phyloP scores from a whole-genome alignment of 2,329 filamentous ascomycete genomes.

The Colletotrichum somersetense region DNA sequence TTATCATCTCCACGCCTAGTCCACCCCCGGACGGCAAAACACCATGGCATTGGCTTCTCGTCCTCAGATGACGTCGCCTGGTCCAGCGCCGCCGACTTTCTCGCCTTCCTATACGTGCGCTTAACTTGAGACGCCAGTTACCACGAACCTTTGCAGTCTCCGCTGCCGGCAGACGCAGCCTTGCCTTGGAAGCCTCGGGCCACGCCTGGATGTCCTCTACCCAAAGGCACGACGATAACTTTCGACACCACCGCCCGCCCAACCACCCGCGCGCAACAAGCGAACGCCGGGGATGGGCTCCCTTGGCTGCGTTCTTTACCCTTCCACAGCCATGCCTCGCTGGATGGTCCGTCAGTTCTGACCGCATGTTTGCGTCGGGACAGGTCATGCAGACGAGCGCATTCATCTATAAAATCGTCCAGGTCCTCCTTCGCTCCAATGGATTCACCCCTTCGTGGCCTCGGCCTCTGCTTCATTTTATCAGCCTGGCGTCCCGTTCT shows the following conservation, averaged over 20 bases:
- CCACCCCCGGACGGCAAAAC: constrained; percentile 5
- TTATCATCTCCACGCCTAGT: not conserved
- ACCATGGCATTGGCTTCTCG: constrained; percentile 24
- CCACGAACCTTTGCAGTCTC: not conserved
- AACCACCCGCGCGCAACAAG: not conserved
- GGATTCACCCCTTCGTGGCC: not conserved
- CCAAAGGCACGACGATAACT: not conserved
- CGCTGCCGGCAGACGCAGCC: not conserved
- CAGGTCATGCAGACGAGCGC: not conserved
- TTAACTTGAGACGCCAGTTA: constrained; percentile 25
- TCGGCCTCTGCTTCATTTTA: not conserved
- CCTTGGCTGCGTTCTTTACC: not conserved
- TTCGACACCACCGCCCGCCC: constrained; percentile 13
- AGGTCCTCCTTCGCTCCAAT: not conserved
- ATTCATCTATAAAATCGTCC: constrained; percentile 16
- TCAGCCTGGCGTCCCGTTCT: not conserved
- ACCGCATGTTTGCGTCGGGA: not conserved
- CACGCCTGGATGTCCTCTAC: constrained; percentile 3
- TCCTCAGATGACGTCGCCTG: constrained; percentile 35
- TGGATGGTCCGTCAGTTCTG: constrained; percentile 23
- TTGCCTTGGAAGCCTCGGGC: not conserved
- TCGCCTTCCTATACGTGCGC: constrained; percentile 36
- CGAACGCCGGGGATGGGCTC: not conserved
- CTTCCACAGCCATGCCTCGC: constrained; percentile 13
- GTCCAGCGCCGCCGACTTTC: constrained; percentile 4